Base-by-base conservation (phyloP, 2,329 filamentous ascomycete genomes). In the Diaporthe aspalathi region DNA sequence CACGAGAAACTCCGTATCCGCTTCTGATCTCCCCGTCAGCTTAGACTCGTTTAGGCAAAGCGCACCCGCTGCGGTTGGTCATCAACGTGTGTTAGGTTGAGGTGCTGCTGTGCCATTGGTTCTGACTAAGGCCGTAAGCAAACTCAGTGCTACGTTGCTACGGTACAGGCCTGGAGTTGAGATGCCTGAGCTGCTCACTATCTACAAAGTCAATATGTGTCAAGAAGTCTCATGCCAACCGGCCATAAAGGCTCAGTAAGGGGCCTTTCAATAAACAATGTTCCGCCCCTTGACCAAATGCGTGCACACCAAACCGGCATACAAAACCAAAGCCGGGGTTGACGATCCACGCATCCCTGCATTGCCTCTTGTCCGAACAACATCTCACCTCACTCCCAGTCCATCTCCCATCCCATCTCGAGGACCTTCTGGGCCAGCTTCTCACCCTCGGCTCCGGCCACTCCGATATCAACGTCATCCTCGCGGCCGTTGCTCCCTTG, bases 321-420 rank as follows among this genome's bases (percentile, higher is more conserved):
- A 12, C 35, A 11, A n/a, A 27, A 22, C 29, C 43, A 22, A 32
- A 17, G 16, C 43, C 20, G 12, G 7, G 12, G 12, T 29, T 43
- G 38, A 32, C n/a, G 16, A 27, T 50, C 14, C 14, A 22, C 2
- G 3, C 20, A 22, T 22, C 5, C 35, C 35, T 38, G 43, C 8
- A 35, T 14, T 65, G 8, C 2, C n/a, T 20, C 27, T 12, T 35
- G 2, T 17, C 9, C 27, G n/a, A n/a, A 5, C 11, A 12, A 9
- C 22, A 16, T 7, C n/a, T 14, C 49, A n/a, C n/a, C n/a, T 35
- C 9, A 50, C 60, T 49, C 60, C 45, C 60, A 65, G 8, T 65
- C 45, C 60, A 65, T 65, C 1, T 65, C 45, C 45, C 60, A 65
- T 5, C 43, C 45, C 60, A 65, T 65, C 7, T 65, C 45, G n/a